Conservation (phyloP, 2,329 filamentous ascomycete genomes). For the Rachicladosporium sp. region DNA sequence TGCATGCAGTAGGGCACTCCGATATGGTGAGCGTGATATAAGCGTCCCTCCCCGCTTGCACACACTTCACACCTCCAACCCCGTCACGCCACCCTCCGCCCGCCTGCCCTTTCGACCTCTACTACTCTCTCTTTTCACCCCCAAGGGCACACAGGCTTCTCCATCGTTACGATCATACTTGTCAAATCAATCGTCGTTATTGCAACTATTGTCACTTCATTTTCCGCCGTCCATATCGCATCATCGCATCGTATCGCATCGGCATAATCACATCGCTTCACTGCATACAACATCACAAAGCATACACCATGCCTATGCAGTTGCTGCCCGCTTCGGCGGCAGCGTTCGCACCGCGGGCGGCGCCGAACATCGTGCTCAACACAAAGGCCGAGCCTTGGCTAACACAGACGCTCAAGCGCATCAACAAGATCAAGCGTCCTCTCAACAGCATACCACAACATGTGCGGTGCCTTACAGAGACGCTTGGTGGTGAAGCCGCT, state of each 20-base stretch:
- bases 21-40: conserved; percentile 1
- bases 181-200: conserved; percentile 17
- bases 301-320: conserved; percentile 68
- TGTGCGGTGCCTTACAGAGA: conserved; percentile 89
- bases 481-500: conserved; percentile 73
- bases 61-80: conserved; percentile 5
- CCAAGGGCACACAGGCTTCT: conserved; percentile 13
- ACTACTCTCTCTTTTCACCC: conserved; percentile 8
- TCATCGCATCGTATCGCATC: conserved; percentile 7
- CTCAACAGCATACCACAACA: conserved; percentile 95
- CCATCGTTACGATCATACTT: conserved; percentile 15
- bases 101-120: conserved; percentile 10
- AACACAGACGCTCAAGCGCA: conserved; percentile 89
- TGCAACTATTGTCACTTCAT: background rate
- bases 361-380: conserved; percentile 86
- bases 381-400: conserved; percentile 93
- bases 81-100: conserved; percentile 13
- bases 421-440: conserved; percentile 91
- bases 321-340: conserved; percentile 89
- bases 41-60: conserved; percentile 5
- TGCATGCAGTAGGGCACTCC: conserved; percentile 1
- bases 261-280: conserved; percentile 11
- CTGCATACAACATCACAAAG: conserved; percentile 7
- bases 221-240: conserved; percentile 13
- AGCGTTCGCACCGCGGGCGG: conserved; percentile 86